A percentile compares a stretch with the other conserved stretches of the same genome.
phyloP scores from a whole-genome alignment of 306 rosid species.

The Hippophae gyantsensis region DNA sequence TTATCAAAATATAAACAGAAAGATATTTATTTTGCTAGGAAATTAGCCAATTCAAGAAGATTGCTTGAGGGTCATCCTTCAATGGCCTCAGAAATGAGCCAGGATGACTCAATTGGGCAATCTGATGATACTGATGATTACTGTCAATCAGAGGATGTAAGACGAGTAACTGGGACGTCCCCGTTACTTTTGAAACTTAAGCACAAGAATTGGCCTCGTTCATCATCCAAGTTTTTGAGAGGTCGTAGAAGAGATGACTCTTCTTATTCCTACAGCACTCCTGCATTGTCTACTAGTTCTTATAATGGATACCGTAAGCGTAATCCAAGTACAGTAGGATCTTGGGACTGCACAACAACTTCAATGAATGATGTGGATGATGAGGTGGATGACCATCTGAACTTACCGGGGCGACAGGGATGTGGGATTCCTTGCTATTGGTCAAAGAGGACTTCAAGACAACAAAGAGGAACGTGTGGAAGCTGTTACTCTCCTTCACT shows the following conservation, averaged over 20 bases:
- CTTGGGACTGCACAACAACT: constrained; percentile 83
- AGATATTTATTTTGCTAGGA: constrained; percentile 33
- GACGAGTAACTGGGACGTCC: constrained; percentile 47
- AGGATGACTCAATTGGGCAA: constrained; percentile 49
- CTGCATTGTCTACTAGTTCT: constrained; percentile 90
- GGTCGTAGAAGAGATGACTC: constrained; percentile 58
- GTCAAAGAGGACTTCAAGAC: constrained; percentile 69
- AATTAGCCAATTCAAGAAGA: constrained; percentile 29
- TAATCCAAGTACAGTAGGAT: constrained; percentile 81
- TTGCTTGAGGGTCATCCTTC: constrained; percentile 36
- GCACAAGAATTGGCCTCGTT: constrained; percentile 49
- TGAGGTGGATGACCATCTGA: constrained; percentile 64
- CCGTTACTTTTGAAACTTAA: constrained; percentile 58
- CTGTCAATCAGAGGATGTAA: constrained; percentile 57
- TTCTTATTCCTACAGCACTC: constrained; percentile 82
- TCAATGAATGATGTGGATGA: constrained; percentile 70
- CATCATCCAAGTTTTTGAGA: constrained; percentile 46
- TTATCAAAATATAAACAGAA: constrained; percentile 36
- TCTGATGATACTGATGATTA: constrained; percentile 68
- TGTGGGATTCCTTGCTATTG: constrained; percentile 97
- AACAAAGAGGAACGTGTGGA: constrained; percentile 47
- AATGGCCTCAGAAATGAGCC: constrained; percentile 21
- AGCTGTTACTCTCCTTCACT: constrained; percentile 86
- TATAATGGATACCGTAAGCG: constrained; percentile 46
- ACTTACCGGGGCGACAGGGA: constrained; percentile 70